These are phyloP conservation scores for Xanthoconium separans DNA, from an alignment of 1,284 basidiomycete species.

Conservation along the genomic window DNA sequence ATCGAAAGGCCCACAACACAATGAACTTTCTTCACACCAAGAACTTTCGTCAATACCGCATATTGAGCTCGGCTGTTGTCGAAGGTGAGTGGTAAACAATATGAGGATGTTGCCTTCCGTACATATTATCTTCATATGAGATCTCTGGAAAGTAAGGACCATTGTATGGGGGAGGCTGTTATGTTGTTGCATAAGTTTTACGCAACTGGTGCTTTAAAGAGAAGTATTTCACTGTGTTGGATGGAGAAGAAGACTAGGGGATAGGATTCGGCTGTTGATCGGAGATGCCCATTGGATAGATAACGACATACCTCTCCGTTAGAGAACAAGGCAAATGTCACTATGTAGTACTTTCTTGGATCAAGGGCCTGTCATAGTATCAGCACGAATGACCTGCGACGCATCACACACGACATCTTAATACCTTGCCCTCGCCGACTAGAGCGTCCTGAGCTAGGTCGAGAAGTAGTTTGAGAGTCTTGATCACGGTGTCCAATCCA, in stretches of 20 bases:
- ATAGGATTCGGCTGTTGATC: background rate
- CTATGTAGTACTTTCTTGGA: constrained; percentile 50
- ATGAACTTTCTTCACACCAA: constrained; percentile 47
- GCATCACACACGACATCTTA: background rate
- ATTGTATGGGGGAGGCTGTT: constrained; percentile 44
- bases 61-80: constrained; percentile 50
- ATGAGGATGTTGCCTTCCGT: background rate
- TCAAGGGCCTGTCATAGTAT: constrained; percentile 39
- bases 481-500: background rate
- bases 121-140: constrained; percentile 28
- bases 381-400: background rate
- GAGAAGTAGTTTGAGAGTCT: background rate
- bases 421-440: constrained; percentile 47
- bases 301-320: constrained; percentile 49
- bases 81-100: background rate
- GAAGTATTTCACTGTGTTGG: constrained; percentile 12
- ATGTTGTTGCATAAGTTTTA: background rate
- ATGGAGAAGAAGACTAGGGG: constrained; percentile 14
- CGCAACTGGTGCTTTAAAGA: constrained; percentile 1
- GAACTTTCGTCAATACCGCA: constrained; percentile 48
- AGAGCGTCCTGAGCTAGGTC: constrained; percentile 44
- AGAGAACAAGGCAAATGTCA: constrained; percentile 54
- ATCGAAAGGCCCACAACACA: constrained; percentile 59
- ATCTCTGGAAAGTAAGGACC: constrained; percentile 46
- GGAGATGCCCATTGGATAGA: background rate